A percentile compares a stretch with the other conserved stretches of the same genome.
These are phyloP conservation scores for Erigeron philadelphicus DNA, from an alignment of 140 eudicot species.

Conservation along the genomic window DNA sequence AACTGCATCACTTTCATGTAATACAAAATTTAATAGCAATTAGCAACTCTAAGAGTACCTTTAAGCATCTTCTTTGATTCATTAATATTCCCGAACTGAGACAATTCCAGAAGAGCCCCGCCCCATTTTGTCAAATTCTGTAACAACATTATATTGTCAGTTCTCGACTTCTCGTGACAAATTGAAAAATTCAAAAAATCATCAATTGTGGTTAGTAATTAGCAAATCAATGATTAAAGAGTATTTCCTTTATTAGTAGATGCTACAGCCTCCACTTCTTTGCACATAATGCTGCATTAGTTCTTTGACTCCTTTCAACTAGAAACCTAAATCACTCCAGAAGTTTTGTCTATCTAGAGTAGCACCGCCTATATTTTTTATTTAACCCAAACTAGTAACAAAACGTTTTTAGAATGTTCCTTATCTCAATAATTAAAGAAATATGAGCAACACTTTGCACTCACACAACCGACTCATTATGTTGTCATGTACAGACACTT, in stretches of 20 bases:
- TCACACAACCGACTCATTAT: no score
- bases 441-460: no score
- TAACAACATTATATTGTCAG: slow-evolving; percentile 12
- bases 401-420: neutral
- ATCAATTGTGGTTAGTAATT: slow-evolving; percentile 3
- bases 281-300: neutral
- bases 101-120: slow-evolving; percentile 43
- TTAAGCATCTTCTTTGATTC: slow-evolving; percentile 41
- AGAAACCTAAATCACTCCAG: neutral
- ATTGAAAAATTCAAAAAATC: neutral
- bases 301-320: slow-evolving; percentile 1
- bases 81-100: slow-evolving; percentile 37
- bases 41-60: slow-evolving; percentile 25
- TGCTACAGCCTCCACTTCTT: slow-evolving; percentile 1
- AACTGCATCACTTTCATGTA: slow-evolving; percentile 6
- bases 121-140: slow-evolving; percentile 58
- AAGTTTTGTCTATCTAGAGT: neutral
- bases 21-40: neutral
- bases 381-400: slow-evolving; percentile 3
- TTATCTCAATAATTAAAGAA: neutral
- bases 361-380: slow-evolving; percentile 6
- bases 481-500: no score
- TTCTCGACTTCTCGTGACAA: slow-evolving; percentile 8
- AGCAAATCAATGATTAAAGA: neutral
- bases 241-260: neutral